Conservation (phyloP, 2,329 filamentous ascomycete species). For the Fusarium pininemorale region DNA sequence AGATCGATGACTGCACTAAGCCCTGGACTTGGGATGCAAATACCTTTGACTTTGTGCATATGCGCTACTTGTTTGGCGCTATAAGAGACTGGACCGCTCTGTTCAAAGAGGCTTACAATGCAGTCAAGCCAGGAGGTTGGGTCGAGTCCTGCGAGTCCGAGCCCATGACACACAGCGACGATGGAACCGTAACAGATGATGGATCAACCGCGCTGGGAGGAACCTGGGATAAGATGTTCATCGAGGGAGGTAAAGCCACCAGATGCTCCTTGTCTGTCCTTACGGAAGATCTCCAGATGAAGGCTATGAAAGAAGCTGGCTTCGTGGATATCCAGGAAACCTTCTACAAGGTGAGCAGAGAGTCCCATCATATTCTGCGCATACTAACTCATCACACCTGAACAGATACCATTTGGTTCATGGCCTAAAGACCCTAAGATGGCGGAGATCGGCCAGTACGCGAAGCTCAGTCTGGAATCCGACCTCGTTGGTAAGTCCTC, state of each 20-base stretch:
- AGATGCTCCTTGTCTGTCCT: constrained; percentile 2
- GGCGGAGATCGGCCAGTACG: constrained; percentile 12
- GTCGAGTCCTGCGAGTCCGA: constrained; percentile 14
- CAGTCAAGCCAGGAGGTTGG: constrained; percentile 12
- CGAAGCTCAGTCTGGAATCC: constrained; percentile 9
- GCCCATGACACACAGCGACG: constrained; percentile 1
- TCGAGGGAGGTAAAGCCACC: constrained; percentile 1
- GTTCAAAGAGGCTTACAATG: constrained; percentile 2
- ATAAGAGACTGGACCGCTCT: constrained; percentile 6
- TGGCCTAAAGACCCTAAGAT: constrained; percentile 8
- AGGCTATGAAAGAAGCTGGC: constrained; percentile 7
- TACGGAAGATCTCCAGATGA: constrained; percentile 1
- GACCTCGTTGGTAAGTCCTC: constrained; percentile 10
- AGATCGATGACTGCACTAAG: constrained; percentile 12
- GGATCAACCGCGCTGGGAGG: background rate
- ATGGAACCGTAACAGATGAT: constrained; percentile 1
- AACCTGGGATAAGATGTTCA: constrained; percentile 9
- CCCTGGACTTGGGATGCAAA: constrained; percentile 6
- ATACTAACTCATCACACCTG: background rate
- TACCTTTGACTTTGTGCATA: constrained; percentile 12
- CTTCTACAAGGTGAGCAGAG: background rate
- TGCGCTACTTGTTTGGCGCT: constrained; percentile 13
- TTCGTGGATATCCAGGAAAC: constrained; percentile 11
- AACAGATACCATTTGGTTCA: constrained; percentile 4
- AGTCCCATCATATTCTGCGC: fast-evolving